These are phyloP conservation scores for Eucalyptus guilfoylei DNA, from an alignment of 345 rosid species.

Conservation along the genomic window DNA sequence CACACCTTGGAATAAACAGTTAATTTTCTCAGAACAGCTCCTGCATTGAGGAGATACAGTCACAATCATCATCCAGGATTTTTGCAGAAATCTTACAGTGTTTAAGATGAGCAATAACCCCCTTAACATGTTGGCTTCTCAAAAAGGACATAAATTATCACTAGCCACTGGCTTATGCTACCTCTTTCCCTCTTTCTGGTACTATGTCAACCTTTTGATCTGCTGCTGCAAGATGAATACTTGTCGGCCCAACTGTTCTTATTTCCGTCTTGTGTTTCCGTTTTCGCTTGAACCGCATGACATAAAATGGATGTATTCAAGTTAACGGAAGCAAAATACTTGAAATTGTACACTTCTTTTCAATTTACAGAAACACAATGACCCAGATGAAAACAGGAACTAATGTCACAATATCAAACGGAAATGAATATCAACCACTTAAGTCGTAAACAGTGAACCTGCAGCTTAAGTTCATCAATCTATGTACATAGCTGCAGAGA, in stretches of 20 bases:
- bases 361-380: neutral
- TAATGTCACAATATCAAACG: neutral
- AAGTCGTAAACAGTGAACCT: neutral
- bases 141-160: neutral
- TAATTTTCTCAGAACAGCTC: neutral
- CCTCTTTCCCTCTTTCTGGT: neutral
- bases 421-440: neutral
- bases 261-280: neutral
- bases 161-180: neutral
- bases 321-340: neutral
- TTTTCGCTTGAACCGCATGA: neutral
- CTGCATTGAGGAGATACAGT: rapidly evolving
- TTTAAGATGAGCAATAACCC: neutral
- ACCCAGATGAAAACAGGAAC: neutral
- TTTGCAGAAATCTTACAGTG: neutral
- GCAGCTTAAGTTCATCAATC: neutral
- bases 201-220: neutral
- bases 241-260: neutral
- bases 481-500: neutral
- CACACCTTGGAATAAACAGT: neutral
- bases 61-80: neutral
- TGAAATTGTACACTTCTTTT: neutral
- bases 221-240: neutral
- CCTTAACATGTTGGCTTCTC: neutral
- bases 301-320: neutral